Percentiles rank a stretch among this genome's conserved stretches.
Evolutionary conservation across 768 basidiomycete species (phyloP).

Genomic region (Russula brevipes): DNA sequence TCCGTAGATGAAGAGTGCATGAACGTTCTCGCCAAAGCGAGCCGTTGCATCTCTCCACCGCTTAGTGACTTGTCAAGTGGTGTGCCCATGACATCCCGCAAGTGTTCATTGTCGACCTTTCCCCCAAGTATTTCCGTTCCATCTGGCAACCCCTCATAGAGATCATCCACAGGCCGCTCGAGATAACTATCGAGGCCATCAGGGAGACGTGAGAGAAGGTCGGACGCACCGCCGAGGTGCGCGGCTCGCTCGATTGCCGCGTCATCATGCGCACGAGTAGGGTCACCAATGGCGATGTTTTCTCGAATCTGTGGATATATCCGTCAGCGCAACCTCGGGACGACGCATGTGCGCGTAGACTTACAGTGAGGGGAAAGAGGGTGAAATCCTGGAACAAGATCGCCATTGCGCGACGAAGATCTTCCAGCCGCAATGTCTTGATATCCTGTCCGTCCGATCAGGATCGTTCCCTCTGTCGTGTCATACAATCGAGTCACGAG

Average conservation of each 20-base stretch:
- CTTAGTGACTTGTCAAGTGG: slow-evolving; percentile 36
- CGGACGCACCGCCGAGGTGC: slow-evolving; percentile 60
- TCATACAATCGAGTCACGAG: slow-evolving; percentile 69
- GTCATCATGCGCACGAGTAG: slow-evolving; percentile 46
- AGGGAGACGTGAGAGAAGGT: slow-evolving; percentile 57
- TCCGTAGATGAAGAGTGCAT: slow-evolving; percentile 53
- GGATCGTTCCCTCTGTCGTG: slow-evolving; percentile 58
- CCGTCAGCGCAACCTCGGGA: background rate
- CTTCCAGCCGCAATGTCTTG: slow-evolving; percentile 50
- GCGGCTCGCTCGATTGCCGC: slow-evolving; percentile 62
- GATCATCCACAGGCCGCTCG: slow-evolving; percentile 60
- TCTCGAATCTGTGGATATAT: slow-evolving; percentile 54
- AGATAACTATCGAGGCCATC: slow-evolving; percentile 70
- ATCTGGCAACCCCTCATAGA: slow-evolving; percentile 60
- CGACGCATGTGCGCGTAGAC: slow-evolving; percentile 25
- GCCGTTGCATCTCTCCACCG: slow-evolving; percentile 72
- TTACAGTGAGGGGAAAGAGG: slow-evolving; percentile 68
- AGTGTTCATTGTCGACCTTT: slow-evolving; percentile 33
- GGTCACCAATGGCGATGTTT: slow-evolving; percentile 73
- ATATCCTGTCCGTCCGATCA: slow-evolving; percentile 65
- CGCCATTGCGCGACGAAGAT: slow-evolving; percentile 58
- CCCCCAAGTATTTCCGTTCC: slow-evolving; percentile 64
- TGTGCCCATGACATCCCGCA: slow-evolving; percentile 4
- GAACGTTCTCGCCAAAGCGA: slow-evolving; percentile 68
- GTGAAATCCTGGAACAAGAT: slow-evolving; percentile 82